Evolutionary conservation across 2,329 filamentous ascomycete genomes (phyloP).

Genomic region (Aspergillus pseudoglaucus): DNA sequence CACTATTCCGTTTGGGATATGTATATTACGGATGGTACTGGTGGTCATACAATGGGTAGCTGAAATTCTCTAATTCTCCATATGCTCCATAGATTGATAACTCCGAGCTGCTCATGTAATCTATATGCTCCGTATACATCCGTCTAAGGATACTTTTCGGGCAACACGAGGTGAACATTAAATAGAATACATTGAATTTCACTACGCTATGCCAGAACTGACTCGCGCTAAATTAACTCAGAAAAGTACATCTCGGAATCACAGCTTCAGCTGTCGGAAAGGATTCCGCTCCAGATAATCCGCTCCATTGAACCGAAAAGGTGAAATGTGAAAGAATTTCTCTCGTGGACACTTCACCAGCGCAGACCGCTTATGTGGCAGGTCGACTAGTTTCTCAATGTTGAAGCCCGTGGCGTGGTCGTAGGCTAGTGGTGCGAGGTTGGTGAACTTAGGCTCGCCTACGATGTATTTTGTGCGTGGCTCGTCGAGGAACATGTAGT

Average conservation of each 20-base stretch:
- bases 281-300: constrained; percentile 17
- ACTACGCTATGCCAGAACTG: neutral
- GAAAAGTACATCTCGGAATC: constrained; percentile 2
- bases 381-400: constrained; percentile 64
- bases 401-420: constrained; percentile 68
- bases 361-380: constrained; percentile 65
- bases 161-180: neutral
- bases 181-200: neutral
- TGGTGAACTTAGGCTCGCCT: constrained; percentile 64
- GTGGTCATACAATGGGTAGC: too few relatives aligned
- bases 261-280: constrained; percentile 14
- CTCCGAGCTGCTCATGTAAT: neutral
- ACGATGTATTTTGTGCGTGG: constrained; percentile 50
- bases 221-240: neutral
- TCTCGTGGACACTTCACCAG: constrained; percentile 60
- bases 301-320: constrained; percentile 17
- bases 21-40: neutral
- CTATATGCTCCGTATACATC: too few relatives aligned
- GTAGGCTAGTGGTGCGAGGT: constrained; percentile 64
- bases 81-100: neutral
- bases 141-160: neutral
- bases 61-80: too few relatives aligned
- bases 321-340: constrained; percentile 62
- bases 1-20: neutral
- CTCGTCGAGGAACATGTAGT: constrained; percentile 56